These are phyloP conservation scores for Ettlia oleoabundans DNA, from an alignment of 139 green algal genomes.

Conservation along the genomic window DNA sequence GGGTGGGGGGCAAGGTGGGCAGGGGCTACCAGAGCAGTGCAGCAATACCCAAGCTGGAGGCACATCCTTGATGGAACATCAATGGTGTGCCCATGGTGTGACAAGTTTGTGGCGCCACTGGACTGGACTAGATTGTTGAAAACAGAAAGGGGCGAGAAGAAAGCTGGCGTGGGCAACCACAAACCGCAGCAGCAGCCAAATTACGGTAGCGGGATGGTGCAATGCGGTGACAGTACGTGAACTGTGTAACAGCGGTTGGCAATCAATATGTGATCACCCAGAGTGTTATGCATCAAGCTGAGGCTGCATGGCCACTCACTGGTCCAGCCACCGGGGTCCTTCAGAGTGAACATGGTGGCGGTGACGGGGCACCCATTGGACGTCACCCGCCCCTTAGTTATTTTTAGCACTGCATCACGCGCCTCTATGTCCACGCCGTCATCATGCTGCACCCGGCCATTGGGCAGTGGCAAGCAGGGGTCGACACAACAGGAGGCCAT, in stretches of 20 bases:
- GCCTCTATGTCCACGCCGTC: constrained; percentile 17
- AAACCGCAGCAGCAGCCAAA: too few species aligned
- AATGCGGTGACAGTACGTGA: too few species aligned
- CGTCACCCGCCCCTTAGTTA: background rate
- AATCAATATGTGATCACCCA: background rate
- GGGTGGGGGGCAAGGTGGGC: too few species aligned
- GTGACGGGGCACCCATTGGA: constrained; percentile 12
- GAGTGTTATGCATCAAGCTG: background rate
- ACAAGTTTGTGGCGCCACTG: background rate
- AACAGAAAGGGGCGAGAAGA: too few species aligned
- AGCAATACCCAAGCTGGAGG: too few species aligned
- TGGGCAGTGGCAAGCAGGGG: background rate
- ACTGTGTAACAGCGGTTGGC: too few species aligned
- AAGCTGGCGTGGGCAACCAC: too few species aligned
- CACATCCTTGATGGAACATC: too few species aligned
- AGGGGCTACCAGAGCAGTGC: too few species aligned
- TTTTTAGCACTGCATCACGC: background rate
- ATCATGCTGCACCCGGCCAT: constrained; percentile 1
- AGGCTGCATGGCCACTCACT: background rate
- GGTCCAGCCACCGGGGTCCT: constrained; percentile 7
- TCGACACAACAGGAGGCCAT: background rate
- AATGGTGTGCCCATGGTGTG: too few species aligned
- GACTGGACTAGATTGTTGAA: background rate
- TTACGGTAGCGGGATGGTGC: too few species aligned
- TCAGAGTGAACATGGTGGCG: constrained; percentile 8